Conservation (phyloP, 331 rosid species). For the Quercus tomentella region DNA sequence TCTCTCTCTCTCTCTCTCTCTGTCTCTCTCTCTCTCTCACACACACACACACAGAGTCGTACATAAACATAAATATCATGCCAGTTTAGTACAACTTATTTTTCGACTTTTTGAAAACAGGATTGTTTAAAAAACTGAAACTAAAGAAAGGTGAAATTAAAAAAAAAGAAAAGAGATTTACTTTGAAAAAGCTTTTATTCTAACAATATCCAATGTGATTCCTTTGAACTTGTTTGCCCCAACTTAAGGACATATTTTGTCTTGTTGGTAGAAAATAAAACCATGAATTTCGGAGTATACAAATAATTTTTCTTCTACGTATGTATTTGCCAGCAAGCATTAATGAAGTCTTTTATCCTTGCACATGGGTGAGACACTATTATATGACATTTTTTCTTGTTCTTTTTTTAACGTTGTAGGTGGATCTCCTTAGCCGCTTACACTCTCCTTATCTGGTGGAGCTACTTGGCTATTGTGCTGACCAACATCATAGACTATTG, state of each 20-base stretch:
- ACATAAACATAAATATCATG: too few species aligned
- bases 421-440: conserved; percentile 81
- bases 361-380: conserved; percentile 42
- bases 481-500: conserved; percentile 81
- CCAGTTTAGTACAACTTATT: too few species aligned
- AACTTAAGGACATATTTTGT: too few species aligned
- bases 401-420: conserved; percentile 42
- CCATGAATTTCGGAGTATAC: conserved; percentile 31
- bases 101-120: too few species aligned
- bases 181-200: neutral
- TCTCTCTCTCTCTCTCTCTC: neutral
- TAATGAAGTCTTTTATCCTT: conserved; percentile 19
- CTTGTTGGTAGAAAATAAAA: conserved; percentile 16
- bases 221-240: too few species aligned
- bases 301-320: neutral
- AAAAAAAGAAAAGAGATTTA: too few species aligned
- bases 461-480: conserved; percentile 94
- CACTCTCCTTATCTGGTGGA: conserved; percentile 76
- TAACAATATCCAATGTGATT: neutral
- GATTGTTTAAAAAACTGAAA: too few species aligned
- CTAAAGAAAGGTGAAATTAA: too few species aligned
- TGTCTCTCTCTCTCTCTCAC: neutral
- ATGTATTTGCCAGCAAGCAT: conserved; percentile 24
- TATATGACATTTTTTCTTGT: conserved; percentile 6
- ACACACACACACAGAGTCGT: neutral